A percentile compares a stretch with the other conserved stretches of the same genome.
Evolutionary conservation across 2,329 filamentous ascomycete species (phyloP).

Genomic region (Aspergillus thermomutatus): DNA sequence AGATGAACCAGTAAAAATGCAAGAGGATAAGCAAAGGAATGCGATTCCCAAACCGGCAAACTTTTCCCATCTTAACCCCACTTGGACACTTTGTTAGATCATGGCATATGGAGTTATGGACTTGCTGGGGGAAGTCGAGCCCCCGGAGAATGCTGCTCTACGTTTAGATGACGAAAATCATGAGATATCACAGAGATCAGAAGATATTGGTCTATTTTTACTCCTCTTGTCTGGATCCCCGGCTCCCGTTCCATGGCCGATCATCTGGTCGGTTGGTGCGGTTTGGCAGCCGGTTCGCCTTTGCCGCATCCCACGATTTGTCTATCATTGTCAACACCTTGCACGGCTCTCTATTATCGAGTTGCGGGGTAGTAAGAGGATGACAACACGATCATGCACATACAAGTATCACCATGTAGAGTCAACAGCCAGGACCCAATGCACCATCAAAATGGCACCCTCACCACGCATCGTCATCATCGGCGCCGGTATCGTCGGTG

Average conservation of each 20-base stretch:
- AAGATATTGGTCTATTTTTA: background rate
- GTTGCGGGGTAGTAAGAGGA: background rate
- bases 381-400: background rate
- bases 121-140: too few relatives aligned
- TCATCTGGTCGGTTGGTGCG: background rate
- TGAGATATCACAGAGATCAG: too few relatives aligned
- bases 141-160: too few relatives aligned
- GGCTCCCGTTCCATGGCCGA: background rate
- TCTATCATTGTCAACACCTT: background rate
- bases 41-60: background rate
- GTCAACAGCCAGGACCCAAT: background rate
- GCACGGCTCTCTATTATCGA: background rate
- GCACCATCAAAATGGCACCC: slow-evolving; percentile 25
- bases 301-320: background rate
- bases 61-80: background rate
- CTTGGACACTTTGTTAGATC: too few relatives aligned
- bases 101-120: too few relatives aligned
- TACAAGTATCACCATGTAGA: background rate
- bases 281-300: too few relatives aligned
- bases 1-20: background rate
- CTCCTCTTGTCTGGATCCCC: background rate
- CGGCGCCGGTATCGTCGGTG: slow-evolving; percentile 63
- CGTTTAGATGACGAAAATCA: too few relatives aligned
- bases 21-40: background rate
- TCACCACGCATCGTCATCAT: slow-evolving; percentile 55